Evolutionary conservation across 192 early-diverging fungal species (phyloP).

Genomic region (Rhizophagus sp.): DNA sequence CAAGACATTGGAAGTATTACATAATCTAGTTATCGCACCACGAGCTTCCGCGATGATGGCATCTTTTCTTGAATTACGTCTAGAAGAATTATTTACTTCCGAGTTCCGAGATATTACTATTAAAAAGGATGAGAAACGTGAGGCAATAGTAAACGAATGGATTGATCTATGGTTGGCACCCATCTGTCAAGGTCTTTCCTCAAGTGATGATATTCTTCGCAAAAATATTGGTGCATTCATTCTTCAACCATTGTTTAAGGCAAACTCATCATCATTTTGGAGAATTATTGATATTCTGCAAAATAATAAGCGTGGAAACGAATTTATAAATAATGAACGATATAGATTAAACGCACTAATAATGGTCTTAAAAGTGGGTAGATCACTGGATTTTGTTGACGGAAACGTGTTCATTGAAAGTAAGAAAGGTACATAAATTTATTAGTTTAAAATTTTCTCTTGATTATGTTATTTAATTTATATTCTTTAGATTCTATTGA

Average conservation of each 20-base stretch:
- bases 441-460: not conserved
- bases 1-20: constrained; percentile 61
- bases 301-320: constrained; percentile 19
- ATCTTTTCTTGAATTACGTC: constrained; percentile 39
- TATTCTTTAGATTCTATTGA: not conserved
- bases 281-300: constrained; percentile 43
- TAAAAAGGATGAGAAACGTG: constrained; percentile 20
- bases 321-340: constrained; percentile 35
- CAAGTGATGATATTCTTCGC: constrained; percentile 50
- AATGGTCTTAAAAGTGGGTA: constrained; percentile 54
- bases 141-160: constrained; percentile 44
- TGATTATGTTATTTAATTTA: not conserved
- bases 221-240: constrained; percentile 60
- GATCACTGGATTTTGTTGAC: constrained; percentile 58
- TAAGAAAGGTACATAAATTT: not conserved
- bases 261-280: constrained; percentile 48
- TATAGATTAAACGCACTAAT: constrained; percentile 67
- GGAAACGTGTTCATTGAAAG: constrained; percentile 39
- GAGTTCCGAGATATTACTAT: not conserved
- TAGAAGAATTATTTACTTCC: constrained; percentile 20
- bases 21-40: constrained; percentile 54
- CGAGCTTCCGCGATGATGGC: constrained; percentile 47
- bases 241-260: constrained; percentile 55
- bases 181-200: constrained; percentile 53
- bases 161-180: constrained; percentile 59